Conservation (phyloP, 2,329 filamentous ascomycete genomes). For the Dactylellina sp. region DNA sequence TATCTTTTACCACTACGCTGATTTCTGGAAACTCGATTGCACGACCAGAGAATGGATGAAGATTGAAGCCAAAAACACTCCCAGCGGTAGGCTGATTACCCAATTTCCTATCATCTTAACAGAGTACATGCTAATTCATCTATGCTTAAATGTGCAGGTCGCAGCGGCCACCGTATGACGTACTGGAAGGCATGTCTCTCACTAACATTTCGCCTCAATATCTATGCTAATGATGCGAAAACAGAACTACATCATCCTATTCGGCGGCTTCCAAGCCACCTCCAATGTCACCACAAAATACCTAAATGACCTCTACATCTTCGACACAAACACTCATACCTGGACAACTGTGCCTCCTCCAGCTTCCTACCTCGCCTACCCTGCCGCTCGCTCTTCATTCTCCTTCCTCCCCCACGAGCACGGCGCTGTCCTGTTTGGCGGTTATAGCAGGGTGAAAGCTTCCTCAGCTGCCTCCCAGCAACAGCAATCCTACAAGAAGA, state of each 20-base stretch:
- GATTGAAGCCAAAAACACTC: conserved; percentile 75
- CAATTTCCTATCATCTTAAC: not conserved
- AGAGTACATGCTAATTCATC: conserved; percentile 69
- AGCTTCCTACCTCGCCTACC: conserved; percentile 77
- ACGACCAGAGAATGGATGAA: conserved; percentile 88
- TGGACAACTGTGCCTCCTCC: conserved; percentile 84
- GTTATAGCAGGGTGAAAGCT: conserved; percentile 90
- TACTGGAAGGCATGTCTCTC: conserved; percentile 77
- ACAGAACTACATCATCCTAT: conserved; percentile 87
- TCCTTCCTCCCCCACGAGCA: conserved; percentile 89
- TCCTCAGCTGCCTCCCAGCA: conserved; percentile 65
- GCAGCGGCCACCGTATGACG: conserved; percentile 95
- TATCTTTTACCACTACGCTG: conserved; percentile 98
- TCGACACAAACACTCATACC: conserved; percentile 85
- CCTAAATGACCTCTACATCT: conserved; percentile 91
- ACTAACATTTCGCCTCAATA: not conserved
- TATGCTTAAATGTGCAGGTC: conserved; percentile 74
- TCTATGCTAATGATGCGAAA: conserved; percentile 66
- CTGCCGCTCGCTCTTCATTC: conserved; percentile 90
- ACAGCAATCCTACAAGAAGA: conserved; percentile 41
- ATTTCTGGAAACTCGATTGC: conserved; percentile 94
- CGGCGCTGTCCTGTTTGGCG: conserved; percentile 90
- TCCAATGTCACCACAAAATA: conserved; percentile 90
- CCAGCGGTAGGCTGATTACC: conserved; percentile 35
- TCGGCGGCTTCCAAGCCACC: conserved; percentile 97